Evolutionary conservation across 208 protist genomes (phyloP), one percentile per base, ranked within the genome.

Genomic region (Wallacemonas sp.): DNA sequence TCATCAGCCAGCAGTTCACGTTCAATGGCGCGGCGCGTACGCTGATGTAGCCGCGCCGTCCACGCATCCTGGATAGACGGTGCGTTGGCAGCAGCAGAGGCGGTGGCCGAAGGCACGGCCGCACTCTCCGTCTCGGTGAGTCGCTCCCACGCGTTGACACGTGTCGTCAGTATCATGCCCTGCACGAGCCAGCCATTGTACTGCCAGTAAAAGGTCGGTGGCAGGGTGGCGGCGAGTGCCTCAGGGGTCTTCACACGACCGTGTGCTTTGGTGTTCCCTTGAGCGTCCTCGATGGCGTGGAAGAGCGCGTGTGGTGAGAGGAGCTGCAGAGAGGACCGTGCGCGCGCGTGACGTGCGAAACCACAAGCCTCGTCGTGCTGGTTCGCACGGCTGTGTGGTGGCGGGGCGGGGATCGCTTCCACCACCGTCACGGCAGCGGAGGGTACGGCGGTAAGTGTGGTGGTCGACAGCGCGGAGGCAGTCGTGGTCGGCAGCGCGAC

Each of bases 121-220:
- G 9, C 22, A 5, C 3, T 17, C 24, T 19, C n/a, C 42, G 42
- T 48, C 9, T 48, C 5, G 17, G 50, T 57, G 3, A 57, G 30
- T 4, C 30, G 30, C 42, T 60, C 37, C 34, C 62, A 61, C 15
- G 60, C 64, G 27, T 70, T 60, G 10, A 70, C 13, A 29, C 30
- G 63, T 50, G 4, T 52, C 48, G 44, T 63, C 17, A 85, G 39
- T 26, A 85, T 41, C n/a, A 78, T 22, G 36, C 79, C 79, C 27
- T 85, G 79, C 45, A 76, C 71, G 22, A 85, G 21, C 6, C 26
- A 52, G 39, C 68, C 73, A 2, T 72, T 66, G 48, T 78, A 85
- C 26, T 74, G 70, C 79, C 79, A 85, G 38, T 69, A 77, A 38
- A 85, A 85, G 15, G 74, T 68, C 2, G 72, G 44, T 1, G 73